Evolutionary conservation across 2,329 filamentous ascomycete species (phyloP).

Genomic region (Penicillium occitanis): DNA sequence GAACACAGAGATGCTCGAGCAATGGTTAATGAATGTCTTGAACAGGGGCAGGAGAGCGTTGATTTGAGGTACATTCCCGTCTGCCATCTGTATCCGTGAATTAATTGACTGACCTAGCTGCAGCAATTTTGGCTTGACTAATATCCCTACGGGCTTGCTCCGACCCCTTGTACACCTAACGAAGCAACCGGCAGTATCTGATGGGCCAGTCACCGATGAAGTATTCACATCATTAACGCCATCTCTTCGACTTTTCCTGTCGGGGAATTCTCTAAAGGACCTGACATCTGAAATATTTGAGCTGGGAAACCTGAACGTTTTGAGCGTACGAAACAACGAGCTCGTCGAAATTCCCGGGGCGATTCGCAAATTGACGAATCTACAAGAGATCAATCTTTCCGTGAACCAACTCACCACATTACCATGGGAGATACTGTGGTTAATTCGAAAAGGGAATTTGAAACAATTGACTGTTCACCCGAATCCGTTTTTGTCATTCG

Average conservation of each 20-base stretch:
- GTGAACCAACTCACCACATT: constrained; percentile 45
- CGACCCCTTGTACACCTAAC: constrained; percentile 42
- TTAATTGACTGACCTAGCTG: too few species aligned
- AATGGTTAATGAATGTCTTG: constrained; percentile 44
- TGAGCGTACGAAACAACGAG: constrained; percentile 50
- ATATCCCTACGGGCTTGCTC: constrained; percentile 36
- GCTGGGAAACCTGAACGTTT: constrained; percentile 41
- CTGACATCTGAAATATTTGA: constrained; percentile 45
- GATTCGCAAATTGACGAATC: constrained; percentile 42
- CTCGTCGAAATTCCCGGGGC: constrained; percentile 42
- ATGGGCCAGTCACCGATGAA: constrained; percentile 38
- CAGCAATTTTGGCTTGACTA: constrained; percentile 32
- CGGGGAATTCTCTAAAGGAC: constrained; percentile 41
- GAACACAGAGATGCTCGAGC: constrained; percentile 39
- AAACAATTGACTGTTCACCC: constrained; percentile 41
- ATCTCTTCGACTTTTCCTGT: constrained; percentile 45
- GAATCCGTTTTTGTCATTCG: constrained; percentile 40
- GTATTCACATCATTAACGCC: constrained; percentile 42
- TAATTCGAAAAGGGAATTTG: constrained; percentile 40
- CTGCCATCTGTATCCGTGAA: too few species aligned
- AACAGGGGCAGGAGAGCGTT: constrained; percentile 45
- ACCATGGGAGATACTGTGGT: constrained; percentile 47
- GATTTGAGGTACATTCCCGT: constrained; percentile 42
- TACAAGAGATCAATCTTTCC: constrained; percentile 48
- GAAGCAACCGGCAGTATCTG: constrained; percentile 37